Evolutionary conservation across 495 filamentous ascomycete species (phyloP).

Genomic region (Xylaria intraflava): DNA sequence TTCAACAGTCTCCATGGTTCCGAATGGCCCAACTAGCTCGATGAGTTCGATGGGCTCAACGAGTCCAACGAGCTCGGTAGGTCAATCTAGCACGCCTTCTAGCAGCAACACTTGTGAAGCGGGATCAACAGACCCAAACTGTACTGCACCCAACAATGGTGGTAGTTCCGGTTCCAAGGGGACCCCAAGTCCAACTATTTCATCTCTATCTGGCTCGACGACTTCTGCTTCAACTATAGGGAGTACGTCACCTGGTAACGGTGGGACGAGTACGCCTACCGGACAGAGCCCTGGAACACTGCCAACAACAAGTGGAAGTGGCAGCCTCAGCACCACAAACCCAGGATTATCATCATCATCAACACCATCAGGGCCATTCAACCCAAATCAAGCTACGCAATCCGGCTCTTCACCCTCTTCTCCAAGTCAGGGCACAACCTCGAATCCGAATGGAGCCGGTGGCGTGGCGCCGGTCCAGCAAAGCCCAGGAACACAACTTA

Average conservation of each 20-base stretch:
- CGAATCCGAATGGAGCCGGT: constrained; percentile 3
- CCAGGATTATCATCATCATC: neutral
- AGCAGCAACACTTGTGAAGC: constrained; percentile 4
- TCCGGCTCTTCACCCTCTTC: neutral
- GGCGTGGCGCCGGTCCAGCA: constrained; percentile 11
- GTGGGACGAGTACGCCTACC: neutral
- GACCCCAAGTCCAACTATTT: constrained; percentile 1
- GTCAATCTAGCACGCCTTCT: neutral
- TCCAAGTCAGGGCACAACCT: neutral
- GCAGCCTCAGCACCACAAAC: neutral
- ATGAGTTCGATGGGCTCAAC: neutral
- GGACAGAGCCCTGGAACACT: neutral
- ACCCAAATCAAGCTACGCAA: neutral
- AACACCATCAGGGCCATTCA: neutral
- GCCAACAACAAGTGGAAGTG: neutral
- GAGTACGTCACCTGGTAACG: neutral
- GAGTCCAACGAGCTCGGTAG: neutral
- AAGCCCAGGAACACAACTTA: neutral
- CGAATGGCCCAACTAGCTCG: neutral
- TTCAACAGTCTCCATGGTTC: neutral
- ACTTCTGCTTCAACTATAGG: neutral
- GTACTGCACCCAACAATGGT: constrained; percentile 4
- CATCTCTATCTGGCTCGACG: neutral
- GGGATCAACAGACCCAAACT: constrained; percentile 16
- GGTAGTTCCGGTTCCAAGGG: constrained; percentile 3